Percentiles rank a stretch among this genome's conserved stretches.
phyloP scores from a whole-genome alignment of 495 filamentous ascomycete species.

The Chaetomium tenue region DNA sequence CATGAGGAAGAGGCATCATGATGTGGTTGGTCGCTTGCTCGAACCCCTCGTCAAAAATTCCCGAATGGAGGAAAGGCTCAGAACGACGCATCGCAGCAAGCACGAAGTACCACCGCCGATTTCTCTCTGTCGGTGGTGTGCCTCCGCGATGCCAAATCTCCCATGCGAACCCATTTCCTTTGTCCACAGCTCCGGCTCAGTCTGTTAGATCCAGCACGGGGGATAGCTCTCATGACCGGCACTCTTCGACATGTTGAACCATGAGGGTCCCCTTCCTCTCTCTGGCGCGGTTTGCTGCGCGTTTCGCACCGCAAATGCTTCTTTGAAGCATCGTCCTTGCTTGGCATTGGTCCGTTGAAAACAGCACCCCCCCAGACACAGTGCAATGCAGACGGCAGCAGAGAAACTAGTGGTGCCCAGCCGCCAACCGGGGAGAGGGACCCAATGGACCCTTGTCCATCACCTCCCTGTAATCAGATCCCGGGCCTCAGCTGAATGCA shows the following conservation, averaged over 20 bases:
- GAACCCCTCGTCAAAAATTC: constrained; percentile 39
- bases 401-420: constrained; percentile 30
- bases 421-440: neutral
- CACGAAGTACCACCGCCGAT: no score
- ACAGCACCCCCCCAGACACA: constrained; percentile 2
- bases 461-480: constrained; percentile 18
- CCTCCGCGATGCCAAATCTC: no score
- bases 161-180: neutral
- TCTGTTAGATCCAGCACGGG: neutral
- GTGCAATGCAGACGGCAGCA: constrained; percentile 20
- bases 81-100: neutral
- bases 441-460: constrained; percentile 8
- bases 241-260: neutral
- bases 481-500: constrained; percentile 18
- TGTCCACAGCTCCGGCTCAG: neutral
- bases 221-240: no score
- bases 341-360: constrained; percentile 6
- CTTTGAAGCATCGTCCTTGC: neutral
- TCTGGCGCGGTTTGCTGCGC: neutral
- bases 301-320: neutral
- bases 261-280: neutral
- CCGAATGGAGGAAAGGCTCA: constrained; percentile 34
- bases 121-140: no score
- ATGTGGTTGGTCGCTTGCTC: constrained; percentile 25
- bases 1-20: neutral